Conservation (phyloP, 805 yeast genomes). For the Monosporozyma aquatica region DNA sequence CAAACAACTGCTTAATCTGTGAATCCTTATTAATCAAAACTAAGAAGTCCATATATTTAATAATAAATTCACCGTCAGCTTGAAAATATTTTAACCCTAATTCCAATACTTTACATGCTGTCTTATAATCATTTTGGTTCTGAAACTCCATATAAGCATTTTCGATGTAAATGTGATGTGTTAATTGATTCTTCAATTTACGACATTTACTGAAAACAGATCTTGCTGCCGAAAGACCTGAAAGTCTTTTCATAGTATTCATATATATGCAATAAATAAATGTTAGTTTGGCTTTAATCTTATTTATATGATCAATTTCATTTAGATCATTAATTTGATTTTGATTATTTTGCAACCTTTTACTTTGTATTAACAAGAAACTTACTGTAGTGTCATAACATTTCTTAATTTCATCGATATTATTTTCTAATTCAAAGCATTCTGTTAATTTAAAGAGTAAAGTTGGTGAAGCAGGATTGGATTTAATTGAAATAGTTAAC, state of each 20-base stretch:
- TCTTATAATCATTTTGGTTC: constrained; percentile 52
- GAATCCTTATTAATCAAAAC: constrained; percentile 59
- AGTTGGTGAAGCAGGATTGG: constrained; percentile 64
- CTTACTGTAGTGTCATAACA: constrained; percentile 44
- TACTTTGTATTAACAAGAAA: constrained; percentile 35
- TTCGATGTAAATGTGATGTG: constrained; percentile 71
- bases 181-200: constrained; percentile 43
- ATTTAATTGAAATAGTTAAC: constrained; percentile 44
- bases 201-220: constrained; percentile 61
- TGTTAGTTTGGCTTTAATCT: constrained; percentile 36
- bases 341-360: constrained; percentile 11
- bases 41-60: constrained; percentile 63
- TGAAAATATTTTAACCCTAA: constrained; percentile 55
- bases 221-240: constrained; percentile 67
- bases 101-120: constrained; percentile 70
- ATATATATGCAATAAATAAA: constrained; percentile 59
- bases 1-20: constrained; percentile 73
- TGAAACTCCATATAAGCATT: constrained; percentile 73
- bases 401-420: constrained; percentile 41
- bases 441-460: constrained; percentile 63
- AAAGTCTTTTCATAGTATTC: constrained; percentile 59
- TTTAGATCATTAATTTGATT: constrained; percentile 3
- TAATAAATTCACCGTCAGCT: constrained; percentile 51
- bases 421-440: constrained; percentile 50
- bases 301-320: constrained; percentile 5